A percentile compares a stretch with the other conserved stretches of the same genome.
phyloP scores from a whole-genome alignment of 257 asterid genomes.

The Petunia axillaris region DNA sequence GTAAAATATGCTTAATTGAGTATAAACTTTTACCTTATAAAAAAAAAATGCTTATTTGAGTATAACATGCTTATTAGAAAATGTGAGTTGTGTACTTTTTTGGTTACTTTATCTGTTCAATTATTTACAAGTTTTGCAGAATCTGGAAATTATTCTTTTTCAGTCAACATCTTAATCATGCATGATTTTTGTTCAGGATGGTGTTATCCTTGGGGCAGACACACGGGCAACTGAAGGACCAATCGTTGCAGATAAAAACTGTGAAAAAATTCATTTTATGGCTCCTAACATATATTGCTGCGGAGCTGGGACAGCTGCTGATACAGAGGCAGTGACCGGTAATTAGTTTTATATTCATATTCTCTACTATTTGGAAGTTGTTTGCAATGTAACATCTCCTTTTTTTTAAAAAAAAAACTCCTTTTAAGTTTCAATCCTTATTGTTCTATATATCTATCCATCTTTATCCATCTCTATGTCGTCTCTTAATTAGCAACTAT shows the following conservation, averaged over 20 bases:
- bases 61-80: too few relatives aligned
- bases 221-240: slow-evolving; percentile 98
- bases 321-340: slow-evolving; percentile 96
- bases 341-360: slow-evolving; percentile 21
- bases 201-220: slow-evolving; percentile 98
- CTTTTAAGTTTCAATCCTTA: background rate
- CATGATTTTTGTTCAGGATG: slow-evolving; percentile 61
- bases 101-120: background rate
- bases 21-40: too few relatives aligned
- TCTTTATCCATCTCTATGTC: background rate
- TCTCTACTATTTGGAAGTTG: background rate
- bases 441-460: background rate
- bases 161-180: background rate
- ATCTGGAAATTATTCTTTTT: background rate
- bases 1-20: too few relatives aligned
- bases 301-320: slow-evolving; percentile 96
- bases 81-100: too few relatives aligned
- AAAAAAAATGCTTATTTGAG: too few relatives aligned
- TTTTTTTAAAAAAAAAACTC: background rate
- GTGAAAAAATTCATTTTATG: slow-evolving; percentile 93
- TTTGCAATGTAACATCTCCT: background rate
- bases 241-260: slow-evolving; percentile 95
- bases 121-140: background rate
- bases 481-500: background rate
- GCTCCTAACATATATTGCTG: slow-evolving; percentile 83